Base-by-base conservation (phyloP, 2,329 filamentous ascomycete species). In the Fusarium sp. region DNA sequence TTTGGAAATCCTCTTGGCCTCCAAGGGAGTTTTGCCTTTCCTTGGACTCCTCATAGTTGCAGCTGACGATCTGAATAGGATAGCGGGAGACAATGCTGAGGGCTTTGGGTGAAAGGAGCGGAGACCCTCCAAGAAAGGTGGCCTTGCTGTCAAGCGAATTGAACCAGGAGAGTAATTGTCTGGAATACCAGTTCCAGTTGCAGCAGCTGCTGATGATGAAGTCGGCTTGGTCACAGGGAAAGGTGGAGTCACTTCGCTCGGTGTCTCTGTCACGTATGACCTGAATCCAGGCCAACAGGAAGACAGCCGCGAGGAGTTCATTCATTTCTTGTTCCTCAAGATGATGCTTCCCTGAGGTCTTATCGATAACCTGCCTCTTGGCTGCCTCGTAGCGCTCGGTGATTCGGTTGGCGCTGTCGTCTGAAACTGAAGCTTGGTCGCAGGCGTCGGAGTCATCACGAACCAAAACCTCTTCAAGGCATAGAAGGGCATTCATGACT, bases 121-220 rank as follows among this genome's bases (percentile, higher is more conserved):
- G 39, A 2, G 31, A 11, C 33, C 67, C 67, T 20, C 67, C 64
- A 11, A 69, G 67, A 50, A 67, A 58, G 1, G 56, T 63, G 29
- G 64, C 57, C 48, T 69, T 69, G 37, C 43, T 63, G 41, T 69
- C 67, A n/a, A 69, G 62, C 13, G 67, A 67, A 29, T 69, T 67
- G 24, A 69, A 63, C 57, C 63, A 60, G 9, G 64, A 62, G 11
- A 69, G 50, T 16, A 69, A 27, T 22, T 69, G 56, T 18, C 66
- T 37, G 16, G 66, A 68, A 24, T 68, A 65, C 66, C 62, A 52
- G 54, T 60, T 64, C 66, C 66, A 68, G 18, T 64, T 58, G 27
- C 66, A 68, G 37, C 22, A 13, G 20, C 54, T 60, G 27, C 41
- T 50, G 52, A 68, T 64, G 52, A 68, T 60, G n/a, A 54, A 3